Evolutionary conservation across 2,329 filamentous ascomycete genomes (phyloP), one percentile per base, ranked within the genome.

Genomic region (Colletotrichum sp.): DNA sequence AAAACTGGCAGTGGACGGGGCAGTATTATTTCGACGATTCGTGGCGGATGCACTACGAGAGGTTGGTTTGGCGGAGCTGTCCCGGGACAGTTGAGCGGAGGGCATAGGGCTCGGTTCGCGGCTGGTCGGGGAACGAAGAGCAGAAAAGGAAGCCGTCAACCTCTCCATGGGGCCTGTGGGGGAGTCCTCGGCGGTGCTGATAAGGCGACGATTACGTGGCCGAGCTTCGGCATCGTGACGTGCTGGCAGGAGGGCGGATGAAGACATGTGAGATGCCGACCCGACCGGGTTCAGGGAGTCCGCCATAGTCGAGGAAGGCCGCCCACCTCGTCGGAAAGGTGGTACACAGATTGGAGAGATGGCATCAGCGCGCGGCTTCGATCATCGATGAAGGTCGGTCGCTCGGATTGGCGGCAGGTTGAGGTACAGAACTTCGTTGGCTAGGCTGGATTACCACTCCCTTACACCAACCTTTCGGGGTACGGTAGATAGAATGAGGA

Each of bases 31-130:
- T 64, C 67, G 65, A 21, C 64, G 70, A 18, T 47, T 57, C 16
- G 31, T 65, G 38, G 64, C 18, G 51, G 72, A 62, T 16, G 61
- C 47, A 54, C 18, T 65, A 12, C 67, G 54, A 57, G 63, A 47
- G 16, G 24, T 54, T 11, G 62, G 21, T 24, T 70, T 68, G 12
- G 66, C 24, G n/a, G 63, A 65, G 58, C n/a, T 64, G 16, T 38
- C 64, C 16, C 63, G 34, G 6, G 68, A 72, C 54, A 74, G 33
- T 36, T 73, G 85, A 68, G 84, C 81, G 9, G 84, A 82, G 8
- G 88, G 87, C 65, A 89, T 84, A 24, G 89, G 88, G 78, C 88
- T 90, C 24, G 83, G 84, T 11, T 83, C 83, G 73, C 87, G 84
- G 77, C 86, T 87, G 29, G 84, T 78, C 18, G 79, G 76, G 54